Base-by-base conservation (phyloP, 192 early-diverging fungal species). In the Coemansia interrupta region DNA sequence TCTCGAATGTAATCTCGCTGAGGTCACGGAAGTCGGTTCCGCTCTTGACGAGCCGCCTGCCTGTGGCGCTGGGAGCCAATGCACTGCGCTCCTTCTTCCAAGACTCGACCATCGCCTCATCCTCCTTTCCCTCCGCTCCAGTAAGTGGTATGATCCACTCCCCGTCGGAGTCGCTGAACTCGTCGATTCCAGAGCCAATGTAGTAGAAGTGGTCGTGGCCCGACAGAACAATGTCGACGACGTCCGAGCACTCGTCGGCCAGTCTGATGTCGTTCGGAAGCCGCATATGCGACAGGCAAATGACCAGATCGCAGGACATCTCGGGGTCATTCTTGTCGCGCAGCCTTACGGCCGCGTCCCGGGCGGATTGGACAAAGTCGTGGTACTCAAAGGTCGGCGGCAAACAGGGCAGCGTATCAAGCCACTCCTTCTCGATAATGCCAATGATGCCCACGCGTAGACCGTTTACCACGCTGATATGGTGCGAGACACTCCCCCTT, bases 141-240 rank as follows among this genome's bases (percentile, higher is more conserved):
- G 42, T 19, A 23, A 40, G 12, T 12, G 18, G 29, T 15, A 14
- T 18, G 12, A 56, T 38, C 4, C 24, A 30, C 14, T 36, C 20
- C 13, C 36, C 24, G 20, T 44, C 32, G 2, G 75, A 65, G 18
- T 72, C 75, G 0, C 23, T 23, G 30, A 59, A 68, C 41, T 63
- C 64, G n/a, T 67, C 58, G 15, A 78, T 48, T 9, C 75, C 75
- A 1, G 82, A 82, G 0, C 83, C 84, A 6, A 86, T 42, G 41
- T 83, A 85, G 62, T 86, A 87, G 54, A 86, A 84, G 54, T 87
- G 86, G 61, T 87, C 86, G 68, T 87, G 86, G 5, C 86, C 88
- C 32, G 86, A 85, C 15, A 90, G 77, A n/a, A 88, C 63, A 32
- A 90, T 53, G 68, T 90, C 88, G 17, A 90, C 73, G 13, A 82